These are phyloP conservation scores for Zygosaccharomyces bailii DNA, from an alignment of 805 yeast species.

Conservation along the genomic window DNA sequence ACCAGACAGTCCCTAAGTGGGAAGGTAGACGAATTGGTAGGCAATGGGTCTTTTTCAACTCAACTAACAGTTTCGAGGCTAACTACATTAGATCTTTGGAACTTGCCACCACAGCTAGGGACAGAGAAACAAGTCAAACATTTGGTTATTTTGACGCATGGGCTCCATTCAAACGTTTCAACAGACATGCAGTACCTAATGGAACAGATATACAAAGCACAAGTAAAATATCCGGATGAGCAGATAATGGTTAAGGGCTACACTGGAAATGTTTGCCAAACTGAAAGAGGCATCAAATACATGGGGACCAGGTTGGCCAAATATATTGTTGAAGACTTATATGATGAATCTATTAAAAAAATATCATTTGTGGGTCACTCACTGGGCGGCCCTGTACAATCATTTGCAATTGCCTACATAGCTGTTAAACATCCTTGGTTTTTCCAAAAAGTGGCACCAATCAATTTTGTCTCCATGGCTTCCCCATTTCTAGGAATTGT, in stretches of 20 bases:
- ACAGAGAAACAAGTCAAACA: constrained; percentile 47
- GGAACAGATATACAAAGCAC: constrained; percentile 56
- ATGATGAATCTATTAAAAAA: constrained; percentile 43
- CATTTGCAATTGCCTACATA: constrained; percentile 73
- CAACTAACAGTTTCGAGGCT: constrained; percentile 48
- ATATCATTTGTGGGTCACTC: constrained; percentile 80
- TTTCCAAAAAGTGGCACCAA: constrained; percentile 55
- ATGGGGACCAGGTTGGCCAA: constrained; percentile 71
- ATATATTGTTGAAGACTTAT: constrained; percentile 48
- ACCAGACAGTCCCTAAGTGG: constrained; percentile 32
- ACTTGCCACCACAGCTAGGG: constrained; percentile 43
- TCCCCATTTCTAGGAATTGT: constrained; percentile 74
- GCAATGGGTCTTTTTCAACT: constrained; percentile 34
- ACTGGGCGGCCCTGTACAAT: constrained; percentile 72
- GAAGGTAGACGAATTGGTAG: constrained; percentile 22
- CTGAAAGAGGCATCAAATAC: constrained; percentile 74
- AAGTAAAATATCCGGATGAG: constrained; percentile 39
- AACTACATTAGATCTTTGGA: constrained; percentile 70
- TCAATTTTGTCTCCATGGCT: constrained; percentile 69
- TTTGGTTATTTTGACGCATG: constrained; percentile 70
- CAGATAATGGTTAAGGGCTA: constrained; percentile 61
- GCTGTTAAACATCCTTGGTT: constrained; percentile 66
- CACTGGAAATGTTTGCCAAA: constrained; percentile 68
- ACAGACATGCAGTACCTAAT: constrained; percentile 73
- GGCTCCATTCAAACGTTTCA: constrained; percentile 70